A percentile compares a stretch with the other conserved stretches of the same genome.
Conservation (phyloP, 1,284 basidiomycete species). For the Peniophora sp. region DNA sequence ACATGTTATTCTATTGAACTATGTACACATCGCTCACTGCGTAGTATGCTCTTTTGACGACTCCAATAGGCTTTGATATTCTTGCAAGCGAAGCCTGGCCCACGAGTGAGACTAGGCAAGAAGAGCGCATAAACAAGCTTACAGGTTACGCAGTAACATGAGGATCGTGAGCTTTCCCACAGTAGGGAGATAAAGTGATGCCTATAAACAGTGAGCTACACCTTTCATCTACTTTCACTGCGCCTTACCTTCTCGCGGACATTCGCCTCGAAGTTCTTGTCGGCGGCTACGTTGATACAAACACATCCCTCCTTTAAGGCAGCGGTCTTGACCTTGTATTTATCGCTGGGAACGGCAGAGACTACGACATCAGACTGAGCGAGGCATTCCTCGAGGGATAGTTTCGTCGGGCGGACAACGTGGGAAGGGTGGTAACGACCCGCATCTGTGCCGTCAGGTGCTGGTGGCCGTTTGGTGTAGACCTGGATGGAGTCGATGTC, state of each 20-base stretch:
- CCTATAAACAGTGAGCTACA: slow-evolving; percentile 34
- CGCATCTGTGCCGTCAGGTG: slow-evolving; percentile 24
- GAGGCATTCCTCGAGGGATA: slow-evolving; percentile 73
- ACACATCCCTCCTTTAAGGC: slow-evolving; percentile 91
- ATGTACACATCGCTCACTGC: too few relatives aligned
- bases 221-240: not conserved
- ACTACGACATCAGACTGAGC: slow-evolving; percentile 84
- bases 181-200: slow-evolving; percentile 86
- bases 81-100: slow-evolving; percentile 61
- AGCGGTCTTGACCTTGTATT: slow-evolving; percentile 86
- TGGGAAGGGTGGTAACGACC: slow-evolving; percentile 77
- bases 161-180: slow-evolving; percentile 96
- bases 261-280: slow-evolving; percentile 95
- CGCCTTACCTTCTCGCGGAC: slow-evolving; percentile 77
- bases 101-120: slow-evolving; percentile 4
- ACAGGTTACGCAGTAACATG: slow-evolving; percentile 94
- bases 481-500: slow-evolving; percentile 94
- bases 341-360: slow-evolving; percentile 80
- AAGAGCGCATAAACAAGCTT: slow-evolving; percentile 20
- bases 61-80: slow-evolving; percentile 43
- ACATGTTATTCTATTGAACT: too few relatives aligned
- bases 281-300: slow-evolving; percentile 89
- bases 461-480: slow-evolving; percentile 81
- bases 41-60: not conserved
- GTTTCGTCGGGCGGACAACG: slow-evolving; percentile 60